Evolutionary conservation across 441 rosid species (phyloP), one percentile per base, ranked within the genome.

Genomic region (Euphorbia schlechtendalii): DNA sequence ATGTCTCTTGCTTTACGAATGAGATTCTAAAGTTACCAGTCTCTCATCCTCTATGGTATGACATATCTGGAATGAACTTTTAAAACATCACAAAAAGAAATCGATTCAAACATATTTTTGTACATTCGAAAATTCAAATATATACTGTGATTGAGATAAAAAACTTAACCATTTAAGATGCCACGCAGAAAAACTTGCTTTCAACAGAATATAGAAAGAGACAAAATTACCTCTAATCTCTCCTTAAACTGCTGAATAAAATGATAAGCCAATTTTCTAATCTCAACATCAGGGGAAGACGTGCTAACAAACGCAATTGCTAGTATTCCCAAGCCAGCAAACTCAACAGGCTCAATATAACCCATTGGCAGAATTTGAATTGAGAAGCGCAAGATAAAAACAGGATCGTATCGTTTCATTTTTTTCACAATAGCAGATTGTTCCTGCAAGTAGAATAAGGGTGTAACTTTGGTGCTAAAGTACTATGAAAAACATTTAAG

Each of bases 271-370:
- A 91, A 72, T 74, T 91, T 95, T 77, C 96, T 89, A 73, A 91
- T 81, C 74, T 78, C 88, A 59, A 82, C 71, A 77, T 89, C 92
- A 66, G 83, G 91, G 62, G 99, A 91, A 80, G 99, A 84, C 76
- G 82, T 76, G 86, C 96, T 82, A 69, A 73, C 76, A 78, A 91
- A 86, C 28, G 96, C 89, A 73, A 94, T 73, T 32, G 96, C 94
- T 74, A 95, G 92, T 86, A 95, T 77, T 68, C 99, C 97, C 77
- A 86, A 74, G 77, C 89, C 81, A 73, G 91, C 83, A 75, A 91
- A 88, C 71, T 95, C 97, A 57, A 80, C 69, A 41, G 96, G 90
- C 73, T 95, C 98, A 76, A 95, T 68, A 69, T 85, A 85, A 71
- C 86, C 81, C 70, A 40, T 59, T 24, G 86, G 79, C 73, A 94